Evolutionary conservation across 306 rosid genomes (phyloP).

Genomic region (Quercus bicolor): DNA sequence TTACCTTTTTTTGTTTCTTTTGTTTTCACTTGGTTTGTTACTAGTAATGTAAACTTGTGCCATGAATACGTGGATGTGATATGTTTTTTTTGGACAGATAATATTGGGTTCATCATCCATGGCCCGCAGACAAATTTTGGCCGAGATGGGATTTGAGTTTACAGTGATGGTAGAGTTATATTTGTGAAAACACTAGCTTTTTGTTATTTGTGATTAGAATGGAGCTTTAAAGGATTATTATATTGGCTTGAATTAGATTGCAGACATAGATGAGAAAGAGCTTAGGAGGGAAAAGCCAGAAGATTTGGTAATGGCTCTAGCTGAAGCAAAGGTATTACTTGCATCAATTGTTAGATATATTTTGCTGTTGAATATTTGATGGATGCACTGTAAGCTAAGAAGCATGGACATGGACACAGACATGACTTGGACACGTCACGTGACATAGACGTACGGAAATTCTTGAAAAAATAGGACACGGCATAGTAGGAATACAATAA

Average conservation of each 20-base stretch:
- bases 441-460: too few species aligned
- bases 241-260: slow-evolving; percentile 48
- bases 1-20: neutral
- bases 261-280: slow-evolving; percentile 83
- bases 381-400: neutral
- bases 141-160: slow-evolving; percentile 86
- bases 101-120: slow-evolving; percentile 84
- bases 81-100: slow-evolving; percentile 37
- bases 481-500: too few species aligned
- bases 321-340: slow-evolving; percentile 77
- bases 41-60: too few species aligned
- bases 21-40: neutral
- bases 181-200: neutral
- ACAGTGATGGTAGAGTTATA: slow-evolving; percentile 49
- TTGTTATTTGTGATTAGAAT: slow-evolving; percentile 8
- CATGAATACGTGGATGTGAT: too few species aligned
- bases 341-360: neutral
- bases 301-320: slow-evolving; percentile 74
- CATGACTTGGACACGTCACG: too few species aligned
- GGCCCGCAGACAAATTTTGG: slow-evolving; percentile 72
- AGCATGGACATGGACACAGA: too few species aligned
- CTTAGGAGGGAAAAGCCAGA: slow-evolving; percentile 74
- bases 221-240: slow-evolving; percentile 8
- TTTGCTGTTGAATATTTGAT: neutral
- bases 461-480: too few species aligned